Evolutionary conservation across 2,329 filamentous ascomycete species (phyloP).

Genomic region (Alternaria infectoria): DNA sequence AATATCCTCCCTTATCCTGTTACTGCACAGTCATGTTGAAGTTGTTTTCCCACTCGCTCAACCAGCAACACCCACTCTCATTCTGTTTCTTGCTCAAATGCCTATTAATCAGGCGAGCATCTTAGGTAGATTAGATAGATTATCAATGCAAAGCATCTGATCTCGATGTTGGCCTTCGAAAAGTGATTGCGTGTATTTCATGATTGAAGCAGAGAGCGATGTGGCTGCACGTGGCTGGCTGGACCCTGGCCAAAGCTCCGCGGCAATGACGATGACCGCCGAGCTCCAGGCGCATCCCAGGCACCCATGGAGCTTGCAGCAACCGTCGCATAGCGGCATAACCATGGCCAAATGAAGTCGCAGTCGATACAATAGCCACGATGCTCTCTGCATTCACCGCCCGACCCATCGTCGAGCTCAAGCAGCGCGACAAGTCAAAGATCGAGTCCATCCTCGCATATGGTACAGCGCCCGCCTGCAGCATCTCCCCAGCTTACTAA

Average conservation of each 20-base stretch:
- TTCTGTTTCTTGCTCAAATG: conserved; percentile 14
- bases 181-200: background rate
- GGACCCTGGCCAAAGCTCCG: conserved; percentile 19
- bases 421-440: conserved; percentile 91
- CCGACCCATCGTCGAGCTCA: conserved; percentile 95
- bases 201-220: background rate
- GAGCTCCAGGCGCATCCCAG: conserved; percentile 15
- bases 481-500: conserved; percentile 23
- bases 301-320: conserved; percentile 29
- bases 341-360: conserved; percentile 18
- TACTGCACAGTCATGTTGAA: conserved; percentile 10
- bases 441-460: conserved; percentile 96
- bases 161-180: background rate
- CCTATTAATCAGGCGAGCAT: conserved; percentile 18
- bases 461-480: conserved; percentile 58
- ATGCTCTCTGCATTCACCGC: conserved; percentile 99
- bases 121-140: conserved; percentile 19
- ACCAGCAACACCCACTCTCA: conserved; percentile 18
- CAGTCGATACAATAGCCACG: conserved; percentile 13
- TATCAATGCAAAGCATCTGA: conserved; percentile 11
- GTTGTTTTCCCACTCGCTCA: conserved; percentile 19
- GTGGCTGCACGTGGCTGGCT: conserved; percentile 20
- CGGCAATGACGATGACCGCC: conserved; percentile 34
- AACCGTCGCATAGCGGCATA: conserved; percentile 25
- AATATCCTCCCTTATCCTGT: conserved; percentile 23